phyloP scores from a whole-genome alignment of 805 yeast genomes.

The Yamadazyma akitaensis region DNA sequence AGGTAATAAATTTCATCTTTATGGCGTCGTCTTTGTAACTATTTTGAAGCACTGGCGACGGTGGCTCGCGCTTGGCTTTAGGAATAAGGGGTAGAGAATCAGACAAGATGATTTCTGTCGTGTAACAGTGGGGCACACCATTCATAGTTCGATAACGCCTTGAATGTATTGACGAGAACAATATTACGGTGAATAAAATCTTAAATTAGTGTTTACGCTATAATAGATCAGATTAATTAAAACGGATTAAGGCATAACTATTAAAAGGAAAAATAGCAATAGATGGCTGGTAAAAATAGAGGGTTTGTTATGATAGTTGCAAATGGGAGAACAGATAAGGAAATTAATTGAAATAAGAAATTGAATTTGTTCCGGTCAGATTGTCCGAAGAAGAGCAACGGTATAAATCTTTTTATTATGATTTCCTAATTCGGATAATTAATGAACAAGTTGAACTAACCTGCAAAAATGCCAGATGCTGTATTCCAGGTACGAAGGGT shows the following conservation, averaged over 20 bases:
- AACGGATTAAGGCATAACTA: not conserved
- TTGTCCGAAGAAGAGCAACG: not conserved
- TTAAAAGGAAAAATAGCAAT: not conserved
- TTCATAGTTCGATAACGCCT: too few relatives aligned
- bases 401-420: not conserved
- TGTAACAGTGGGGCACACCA: too few relatives aligned
- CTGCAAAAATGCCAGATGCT: slow-evolving; percentile 3
- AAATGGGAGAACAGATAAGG: not conserved
- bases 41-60: not conserved
- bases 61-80: not conserved
- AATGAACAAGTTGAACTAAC: slow-evolving; percentile 6
- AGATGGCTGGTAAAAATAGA: not conserved
- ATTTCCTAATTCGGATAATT: slow-evolving; percentile 8
- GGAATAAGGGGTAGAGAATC: too few relatives aligned
- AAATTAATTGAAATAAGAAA: not conserved
- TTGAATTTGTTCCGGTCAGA: not conserved
- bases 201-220: too few relatives aligned
- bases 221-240: too few relatives aligned
- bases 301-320: not conserved
- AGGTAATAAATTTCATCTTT: not conserved
- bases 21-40: not conserved
- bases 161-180: too few relatives aligned
- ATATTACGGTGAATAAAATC: too few relatives aligned
- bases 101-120: too few relatives aligned
- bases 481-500: not conserved